phyloP scores from a whole-genome alignment of 768 basidiomycete genomes.

The Boletus rubropictus region DNA sequence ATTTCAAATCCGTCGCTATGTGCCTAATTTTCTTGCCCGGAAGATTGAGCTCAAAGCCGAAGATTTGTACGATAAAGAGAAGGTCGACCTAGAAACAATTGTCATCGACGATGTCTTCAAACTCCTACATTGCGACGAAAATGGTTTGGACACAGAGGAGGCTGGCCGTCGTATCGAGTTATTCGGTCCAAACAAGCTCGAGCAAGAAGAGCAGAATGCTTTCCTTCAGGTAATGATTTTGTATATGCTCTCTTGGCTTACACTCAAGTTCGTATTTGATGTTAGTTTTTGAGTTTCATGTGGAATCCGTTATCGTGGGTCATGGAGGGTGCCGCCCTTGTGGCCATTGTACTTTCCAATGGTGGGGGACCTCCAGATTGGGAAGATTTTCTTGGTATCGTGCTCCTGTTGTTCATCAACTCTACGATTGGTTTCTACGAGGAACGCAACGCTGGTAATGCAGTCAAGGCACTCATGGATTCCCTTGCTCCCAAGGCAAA shows the following conservation, averaged over 20 bases:
- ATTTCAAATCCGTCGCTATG: constrained; percentile 1
- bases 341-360: constrained; percentile 94
- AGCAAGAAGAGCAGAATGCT: constrained; percentile 84
- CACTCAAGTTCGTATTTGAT: neutral
- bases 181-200: constrained; percentile 95
- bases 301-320: constrained; percentile 99
- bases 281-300: constrained; percentile 91
- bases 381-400: constrained; percentile 96
- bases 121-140: constrained; percentile 84
- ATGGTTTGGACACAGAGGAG: constrained; percentile 72
- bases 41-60: constrained; percentile 87
- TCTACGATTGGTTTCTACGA: constrained; percentile 98
- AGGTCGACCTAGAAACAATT: constrained; percentile 97
- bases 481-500: constrained; percentile 97
- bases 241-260: neutral
- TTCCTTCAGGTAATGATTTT: constrained; percentile 66
- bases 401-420: constrained; percentile 88
- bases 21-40: neutral
- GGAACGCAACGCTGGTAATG: constrained; percentile 94
- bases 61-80: constrained; percentile 96
- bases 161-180: constrained; percentile 79
- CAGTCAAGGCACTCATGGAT: constrained; percentile 99
- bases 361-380: constrained; percentile 90
- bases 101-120: constrained; percentile 96
- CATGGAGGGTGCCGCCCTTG: constrained; percentile 94